phyloP scores from a whole-genome alignment of 23 red algal genomes.

The Gracilaria gracilis region DNA sequence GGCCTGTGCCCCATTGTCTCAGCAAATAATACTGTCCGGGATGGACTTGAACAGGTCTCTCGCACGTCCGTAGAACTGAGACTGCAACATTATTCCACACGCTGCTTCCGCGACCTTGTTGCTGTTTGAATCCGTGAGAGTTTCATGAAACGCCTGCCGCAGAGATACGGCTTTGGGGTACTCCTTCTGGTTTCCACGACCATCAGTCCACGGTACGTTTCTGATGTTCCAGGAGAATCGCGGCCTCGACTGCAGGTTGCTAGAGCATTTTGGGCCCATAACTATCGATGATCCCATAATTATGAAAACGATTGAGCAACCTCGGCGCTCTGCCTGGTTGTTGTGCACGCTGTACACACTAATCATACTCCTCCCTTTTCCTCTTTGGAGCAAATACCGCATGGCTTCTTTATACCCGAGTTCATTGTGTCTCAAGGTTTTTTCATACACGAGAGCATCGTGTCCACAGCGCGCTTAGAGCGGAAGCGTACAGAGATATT shows the following conservation, averaged over 20 bases:
- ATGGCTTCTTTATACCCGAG: too few relatives aligned
- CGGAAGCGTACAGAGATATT: too few relatives aligned
- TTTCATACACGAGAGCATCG: too few relatives aligned
- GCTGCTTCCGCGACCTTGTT: neutral
- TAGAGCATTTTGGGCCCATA: conserved; percentile 50
- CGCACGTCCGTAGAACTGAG: conserved; percentile 10
- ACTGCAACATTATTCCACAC: conserved; percentile 1
- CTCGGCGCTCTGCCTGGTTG: too few relatives aligned
- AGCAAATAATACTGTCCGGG: neutral
- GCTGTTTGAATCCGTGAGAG: neutral
- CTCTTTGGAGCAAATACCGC: too few relatives aligned
- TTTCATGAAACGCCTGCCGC: conserved; percentile 11
- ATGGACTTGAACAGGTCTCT: conserved; percentile 19
- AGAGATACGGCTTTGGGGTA: neutral
- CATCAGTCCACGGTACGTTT: conserved; percentile 39
- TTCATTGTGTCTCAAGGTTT: too few relatives aligned
- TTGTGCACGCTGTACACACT: too few relatives aligned
- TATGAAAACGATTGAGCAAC: neutral
- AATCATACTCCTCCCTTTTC: too few relatives aligned
- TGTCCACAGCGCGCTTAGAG: too few relatives aligned
- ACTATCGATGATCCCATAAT: too few relatives aligned
- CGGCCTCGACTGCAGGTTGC: neutral
- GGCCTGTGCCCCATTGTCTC: neutral
- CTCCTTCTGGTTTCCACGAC: conserved; percentile 40
- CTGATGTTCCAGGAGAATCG: conserved; percentile 13